Evolutionary conservation across 164 flowering plant species (phyloP).

Genomic region (Echeveria elegans): DNA sequence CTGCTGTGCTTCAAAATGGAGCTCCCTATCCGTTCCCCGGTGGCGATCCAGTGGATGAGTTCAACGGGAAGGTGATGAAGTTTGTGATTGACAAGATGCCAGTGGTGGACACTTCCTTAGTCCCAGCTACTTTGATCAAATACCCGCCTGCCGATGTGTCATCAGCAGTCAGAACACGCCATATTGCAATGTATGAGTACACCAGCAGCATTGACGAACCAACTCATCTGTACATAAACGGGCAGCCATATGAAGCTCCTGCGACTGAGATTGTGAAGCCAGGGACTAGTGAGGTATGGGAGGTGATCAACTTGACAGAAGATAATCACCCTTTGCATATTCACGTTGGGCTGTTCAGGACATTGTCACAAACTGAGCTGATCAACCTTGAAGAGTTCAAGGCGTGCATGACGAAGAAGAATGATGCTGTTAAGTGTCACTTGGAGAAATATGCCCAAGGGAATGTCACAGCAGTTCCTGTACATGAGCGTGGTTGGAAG

Average conservation of each 20-base stretch:
- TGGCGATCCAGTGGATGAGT: slow-evolving; percentile 56
- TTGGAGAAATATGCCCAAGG: slow-evolving; percentile 45
- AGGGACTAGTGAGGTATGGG: slow-evolving; percentile 73
- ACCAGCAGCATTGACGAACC: slow-evolving; percentile 50
- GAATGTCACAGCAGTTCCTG: slow-evolving; percentile 26
- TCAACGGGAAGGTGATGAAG: slow-evolving; percentile 68
- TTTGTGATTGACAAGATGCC: slow-evolving; percentile 29
- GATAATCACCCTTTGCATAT: slow-evolving; percentile 91
- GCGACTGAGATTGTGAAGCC: slow-evolving; percentile 63
- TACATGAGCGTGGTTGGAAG: slow-evolving; percentile 79
- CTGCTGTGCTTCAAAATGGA: slow-evolving; percentile 43
- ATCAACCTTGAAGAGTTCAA: slow-evolving; percentile 35
- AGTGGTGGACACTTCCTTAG: slow-evolving; percentile 24
- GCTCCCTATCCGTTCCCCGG: slow-evolving; percentile 72
- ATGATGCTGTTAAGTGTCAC: slow-evolving; percentile 58
- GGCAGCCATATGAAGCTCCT: slow-evolving; percentile 46
- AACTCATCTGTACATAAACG: slow-evolving; percentile 69
- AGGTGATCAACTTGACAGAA: slow-evolving; percentile 81
- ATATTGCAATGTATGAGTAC: slow-evolving; percentile 82
- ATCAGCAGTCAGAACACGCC: slow-evolving; percentile 30
- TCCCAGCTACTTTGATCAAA: slow-evolving; percentile 33
- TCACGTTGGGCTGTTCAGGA: slow-evolving; percentile 58
- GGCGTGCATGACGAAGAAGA: slow-evolving; percentile 51
- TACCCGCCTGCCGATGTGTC: slow-evolving; percentile 36
- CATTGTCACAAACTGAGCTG: slow-evolving; percentile 52